Percentiles rank a stretch among this genome's conserved stretches.
Evolutionary conservation across 1,284 basidiomycete species (phyloP).

Genomic region (Fomitopsis betulina): DNA sequence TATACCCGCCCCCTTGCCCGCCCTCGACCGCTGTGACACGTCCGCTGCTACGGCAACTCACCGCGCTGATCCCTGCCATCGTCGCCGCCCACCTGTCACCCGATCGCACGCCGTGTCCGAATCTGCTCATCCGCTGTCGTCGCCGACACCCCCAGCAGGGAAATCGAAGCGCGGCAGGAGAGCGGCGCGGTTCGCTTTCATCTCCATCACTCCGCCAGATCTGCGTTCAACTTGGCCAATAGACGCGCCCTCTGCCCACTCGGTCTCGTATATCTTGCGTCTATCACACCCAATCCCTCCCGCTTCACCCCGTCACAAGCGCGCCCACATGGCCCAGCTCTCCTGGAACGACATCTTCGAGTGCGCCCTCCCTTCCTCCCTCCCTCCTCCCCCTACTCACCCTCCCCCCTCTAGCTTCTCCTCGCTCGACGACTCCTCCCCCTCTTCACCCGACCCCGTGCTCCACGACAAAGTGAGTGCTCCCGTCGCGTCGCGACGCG

Average conservation of each 20-base stretch:
- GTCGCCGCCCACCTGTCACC: background rate
- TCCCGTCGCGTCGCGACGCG: background rate
- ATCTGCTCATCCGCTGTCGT: background rate
- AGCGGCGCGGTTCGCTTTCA: background rate
- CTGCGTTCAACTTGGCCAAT: background rate
- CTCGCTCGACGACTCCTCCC: background rate
- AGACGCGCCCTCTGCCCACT: background rate
- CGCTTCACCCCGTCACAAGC: slow-evolving; percentile 1
- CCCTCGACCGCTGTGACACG: background rate
- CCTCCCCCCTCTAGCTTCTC: background rate
- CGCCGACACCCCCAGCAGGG: background rate
- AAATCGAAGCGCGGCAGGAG: background rate
- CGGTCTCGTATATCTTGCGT: background rate
- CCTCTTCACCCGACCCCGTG: background rate
- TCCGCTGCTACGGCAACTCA: background rate
- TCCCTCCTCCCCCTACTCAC: background rate
- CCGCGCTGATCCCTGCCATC: background rate
- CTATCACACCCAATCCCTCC: background rate
- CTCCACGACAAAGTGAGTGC: background rate
- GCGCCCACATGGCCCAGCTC: background rate
- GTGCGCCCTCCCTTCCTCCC: background rate
- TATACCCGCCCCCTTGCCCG: background rate
- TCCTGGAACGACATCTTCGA: slow-evolving; percentile 4
- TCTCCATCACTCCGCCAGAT: background rate
- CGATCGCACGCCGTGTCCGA: background rate